phyloP scores from a whole-genome alignment of 805 yeast species.

The Candida dajiaensis region DNA sequence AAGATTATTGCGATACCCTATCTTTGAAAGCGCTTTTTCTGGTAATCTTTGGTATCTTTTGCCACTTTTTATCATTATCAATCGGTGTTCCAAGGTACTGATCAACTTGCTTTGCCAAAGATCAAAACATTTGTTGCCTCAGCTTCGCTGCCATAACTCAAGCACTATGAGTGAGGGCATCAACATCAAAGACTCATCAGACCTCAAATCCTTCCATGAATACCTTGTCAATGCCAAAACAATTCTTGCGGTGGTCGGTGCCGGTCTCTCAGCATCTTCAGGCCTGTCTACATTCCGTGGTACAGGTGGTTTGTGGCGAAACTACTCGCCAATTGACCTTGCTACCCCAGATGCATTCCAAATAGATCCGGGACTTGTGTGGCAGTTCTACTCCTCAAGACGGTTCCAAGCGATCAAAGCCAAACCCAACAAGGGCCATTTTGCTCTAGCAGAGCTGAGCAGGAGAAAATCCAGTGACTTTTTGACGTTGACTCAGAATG shows the following conservation, averaged over 20 bases:
- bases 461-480: conserved; percentile 33
- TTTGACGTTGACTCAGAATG: conserved; percentile 76
- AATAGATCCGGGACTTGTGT: conserved; percentile 76
- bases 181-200: conserved; percentile 7
- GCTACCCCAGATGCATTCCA: conserved; percentile 92
- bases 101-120: background rate
- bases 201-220: conserved; percentile 38
- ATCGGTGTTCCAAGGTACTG: background rate
- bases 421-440: conserved; percentile 69
- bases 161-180: conserved; percentile 2
- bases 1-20: no score
- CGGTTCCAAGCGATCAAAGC: conserved; percentile 61
- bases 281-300: conserved; percentile 76
- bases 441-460: conserved; percentile 60
- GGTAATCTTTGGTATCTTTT: no score
- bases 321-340: conserved; percentile 71
- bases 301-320: conserved; percentile 70
- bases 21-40: no score
- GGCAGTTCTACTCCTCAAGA: conserved; percentile 81
- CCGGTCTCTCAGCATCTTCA: conserved; percentile 74
- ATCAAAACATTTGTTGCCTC: background rate
- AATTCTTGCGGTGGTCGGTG: conserved; percentile 67
- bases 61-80: background rate
- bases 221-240: conserved; percentile 39
- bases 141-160: background rate